phyloP scores from a whole-genome alignment of 2,329 filamentous ascomycete species.

The Helotiales sp. region DNA sequence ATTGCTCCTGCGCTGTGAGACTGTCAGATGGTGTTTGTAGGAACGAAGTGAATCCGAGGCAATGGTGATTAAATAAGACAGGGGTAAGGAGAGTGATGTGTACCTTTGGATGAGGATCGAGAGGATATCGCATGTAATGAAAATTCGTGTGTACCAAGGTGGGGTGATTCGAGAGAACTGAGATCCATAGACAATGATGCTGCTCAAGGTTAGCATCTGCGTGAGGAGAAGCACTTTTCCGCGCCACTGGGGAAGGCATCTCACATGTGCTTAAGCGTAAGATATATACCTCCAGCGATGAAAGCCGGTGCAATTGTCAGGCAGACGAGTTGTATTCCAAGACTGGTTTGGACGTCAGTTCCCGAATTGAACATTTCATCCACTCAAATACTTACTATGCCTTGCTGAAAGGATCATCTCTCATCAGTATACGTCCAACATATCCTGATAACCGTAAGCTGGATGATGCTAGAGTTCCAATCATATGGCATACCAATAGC shows the following conservation, averaged over 20 bases:
- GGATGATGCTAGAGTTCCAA: background rate
- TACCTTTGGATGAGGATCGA: slow-evolving; percentile 7
- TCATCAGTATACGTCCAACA: background rate
- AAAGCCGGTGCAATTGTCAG: slow-evolving; percentile 4
- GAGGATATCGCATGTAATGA: slow-evolving; percentile 3
- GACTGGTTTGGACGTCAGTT: background rate
- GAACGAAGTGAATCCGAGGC: too few species aligned
- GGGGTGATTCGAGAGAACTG: slow-evolving; percentile 5
- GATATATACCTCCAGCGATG: slow-evolving; percentile 6
- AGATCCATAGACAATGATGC: slow-evolving; percentile 6
- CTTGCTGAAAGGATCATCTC: background rate
- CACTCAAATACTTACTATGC: background rate
- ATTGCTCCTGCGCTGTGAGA: background rate
- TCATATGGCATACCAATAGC: background rate
- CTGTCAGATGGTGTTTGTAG: background rate
- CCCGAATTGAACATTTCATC: background rate
- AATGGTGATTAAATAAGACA: too few species aligned
- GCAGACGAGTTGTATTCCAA: slow-evolving; percentile 3
- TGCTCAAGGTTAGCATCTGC: background rate
- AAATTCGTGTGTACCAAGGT: slow-evolving; percentile 6
- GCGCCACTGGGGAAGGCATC: background rate
- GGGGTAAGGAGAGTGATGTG: background rate
- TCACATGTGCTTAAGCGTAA: slow-evolving; percentile 6
- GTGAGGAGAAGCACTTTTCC: background rate
- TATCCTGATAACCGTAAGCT: background rate